Conservation (phyloP, 371 early-diverging fungal genomes). For the Nematocida homosporus region DNA sequence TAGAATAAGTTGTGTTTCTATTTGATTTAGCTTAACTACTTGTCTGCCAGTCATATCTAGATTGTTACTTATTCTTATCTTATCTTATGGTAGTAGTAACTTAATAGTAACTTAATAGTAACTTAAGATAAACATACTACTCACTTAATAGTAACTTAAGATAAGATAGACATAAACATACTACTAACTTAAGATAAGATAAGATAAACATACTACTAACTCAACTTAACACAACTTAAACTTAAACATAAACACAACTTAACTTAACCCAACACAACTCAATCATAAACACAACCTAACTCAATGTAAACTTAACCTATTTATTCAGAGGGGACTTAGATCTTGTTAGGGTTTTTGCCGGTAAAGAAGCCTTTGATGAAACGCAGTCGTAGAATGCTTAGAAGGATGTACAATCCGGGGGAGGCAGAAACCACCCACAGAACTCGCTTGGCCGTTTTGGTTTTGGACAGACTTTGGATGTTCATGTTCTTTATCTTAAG, state of each 20-base stretch:
- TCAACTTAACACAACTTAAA: background rate
- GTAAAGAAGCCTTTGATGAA: constrained; percentile 52
- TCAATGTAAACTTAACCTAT: background rate
- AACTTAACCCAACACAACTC: background rate
- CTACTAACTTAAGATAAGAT: background rate
- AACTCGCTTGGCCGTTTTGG: constrained; percentile 32
- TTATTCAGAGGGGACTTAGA: no score
- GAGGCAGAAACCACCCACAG: constrained; percentile 35
- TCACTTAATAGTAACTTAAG: background rate
- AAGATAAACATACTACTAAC: no score
- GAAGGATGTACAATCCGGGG: constrained; percentile 46
- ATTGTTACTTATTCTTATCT: background rate
- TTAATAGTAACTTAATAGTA: no score
- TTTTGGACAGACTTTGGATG: constrained; percentile 3
- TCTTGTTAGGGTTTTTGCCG: constrained; percentile 27
- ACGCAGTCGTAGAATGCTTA: constrained; percentile 36
- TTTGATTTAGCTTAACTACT: background rate
- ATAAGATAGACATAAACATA: background rate
- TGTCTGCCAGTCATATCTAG: background rate
- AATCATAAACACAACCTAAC: no score
- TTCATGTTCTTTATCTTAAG: constrained; percentile 45
- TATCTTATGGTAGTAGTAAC: no score
- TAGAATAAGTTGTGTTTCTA: no score
- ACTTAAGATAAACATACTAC: no score
- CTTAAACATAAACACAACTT: background rate